Conservation (phyloP, 768 basidiomycete genomes). For the Amanita thiersii region DNA sequence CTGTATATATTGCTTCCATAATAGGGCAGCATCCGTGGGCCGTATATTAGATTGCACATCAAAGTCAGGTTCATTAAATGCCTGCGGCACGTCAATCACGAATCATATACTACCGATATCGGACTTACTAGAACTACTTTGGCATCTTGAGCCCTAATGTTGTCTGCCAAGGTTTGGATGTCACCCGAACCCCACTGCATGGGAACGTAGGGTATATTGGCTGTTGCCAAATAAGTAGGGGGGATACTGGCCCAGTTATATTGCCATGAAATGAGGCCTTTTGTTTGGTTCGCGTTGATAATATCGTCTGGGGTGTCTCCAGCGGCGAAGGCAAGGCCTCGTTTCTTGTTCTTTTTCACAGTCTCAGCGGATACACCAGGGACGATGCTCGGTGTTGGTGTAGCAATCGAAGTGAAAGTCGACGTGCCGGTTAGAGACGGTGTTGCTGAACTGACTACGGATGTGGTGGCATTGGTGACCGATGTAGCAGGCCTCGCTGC, state of each 20-base stretch:
- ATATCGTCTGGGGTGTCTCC: conserved; percentile 33
- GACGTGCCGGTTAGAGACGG: no score
- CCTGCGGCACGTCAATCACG: conserved; percentile 17
- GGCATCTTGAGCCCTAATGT: conserved; percentile 37
- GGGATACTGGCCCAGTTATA: conserved; percentile 47
- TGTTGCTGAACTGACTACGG: background rate
- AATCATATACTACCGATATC: background rate
- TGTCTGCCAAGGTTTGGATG: conserved; percentile 28
- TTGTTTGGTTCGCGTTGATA: conserved; percentile 34
- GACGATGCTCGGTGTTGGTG: background rate
- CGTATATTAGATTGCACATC: conserved; percentile 36
- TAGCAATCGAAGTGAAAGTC: no score
- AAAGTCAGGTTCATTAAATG: conserved; percentile 49
- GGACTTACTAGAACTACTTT: conserved; percentile 35
- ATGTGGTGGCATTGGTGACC: background rate
- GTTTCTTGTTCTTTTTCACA: conserved; percentile 31
- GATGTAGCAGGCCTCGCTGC: background rate
- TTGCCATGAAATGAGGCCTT: conserved; percentile 36
- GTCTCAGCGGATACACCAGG: conserved; percentile 10
- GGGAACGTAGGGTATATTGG: conserved; percentile 38
- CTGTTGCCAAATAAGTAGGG: conserved; percentile 32
- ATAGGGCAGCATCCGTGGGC: conserved; percentile 34
- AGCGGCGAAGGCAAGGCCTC: conserved; percentile 37
- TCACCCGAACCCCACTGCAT: conserved; percentile 45
- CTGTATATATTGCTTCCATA: conserved; percentile 52